Percentiles rank a stretch among this genome's conserved stretches.
phyloP scores from a whole-genome alignment of 805 yeast genomes.

The Metschnikowia koreensis region DNA sequence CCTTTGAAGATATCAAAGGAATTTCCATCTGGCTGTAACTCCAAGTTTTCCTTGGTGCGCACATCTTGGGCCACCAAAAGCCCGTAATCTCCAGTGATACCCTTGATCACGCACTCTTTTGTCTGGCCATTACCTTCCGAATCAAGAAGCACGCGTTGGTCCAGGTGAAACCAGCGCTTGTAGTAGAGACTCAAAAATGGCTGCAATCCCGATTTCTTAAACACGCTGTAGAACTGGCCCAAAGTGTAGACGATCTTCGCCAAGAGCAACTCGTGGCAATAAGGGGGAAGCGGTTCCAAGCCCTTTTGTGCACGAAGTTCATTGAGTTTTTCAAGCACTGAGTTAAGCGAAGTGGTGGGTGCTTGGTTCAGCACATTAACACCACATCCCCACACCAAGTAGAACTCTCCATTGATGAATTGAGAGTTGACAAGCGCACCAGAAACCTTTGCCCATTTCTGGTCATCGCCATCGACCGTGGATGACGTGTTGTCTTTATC shows the following conservation, averaged over 20 bases:
- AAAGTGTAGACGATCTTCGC: slow-evolving; percentile 70
- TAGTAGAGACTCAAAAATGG: slow-evolving; percentile 73
- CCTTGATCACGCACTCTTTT: slow-evolving; percentile 61
- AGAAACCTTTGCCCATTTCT: slow-evolving; percentile 70
- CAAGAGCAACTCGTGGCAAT: slow-evolving; percentile 49
- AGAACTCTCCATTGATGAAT: slow-evolving; percentile 55
- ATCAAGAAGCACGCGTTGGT: slow-evolving; percentile 63
- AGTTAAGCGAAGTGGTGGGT: slow-evolving; percentile 87
- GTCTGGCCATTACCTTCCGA: slow-evolving; percentile 44
- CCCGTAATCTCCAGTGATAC: slow-evolving; percentile 85
- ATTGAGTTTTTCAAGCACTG: slow-evolving; percentile 64
- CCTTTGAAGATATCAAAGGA: slow-evolving; percentile 95
- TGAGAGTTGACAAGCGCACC: slow-evolving; percentile 85
- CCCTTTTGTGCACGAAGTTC: slow-evolving; percentile 45
- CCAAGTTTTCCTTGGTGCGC: slow-evolving; percentile 53
- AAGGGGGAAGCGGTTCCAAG: slow-evolving; percentile 42
- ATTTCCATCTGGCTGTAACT: slow-evolving; percentile 95
- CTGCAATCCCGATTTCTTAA: slow-evolving; percentile 61
- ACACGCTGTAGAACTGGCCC: slow-evolving; percentile 58
- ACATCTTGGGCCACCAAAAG: slow-evolving; percentile 73
- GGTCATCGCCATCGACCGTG: slow-evolving; percentile 53
- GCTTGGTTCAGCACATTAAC: slow-evolving; percentile 79
- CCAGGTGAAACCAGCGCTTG: slow-evolving; percentile 78
- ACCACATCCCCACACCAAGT: slow-evolving; percentile 82
- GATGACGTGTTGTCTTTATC: slow-evolving; percentile 33